Evolutionary conservation across 2,329 filamentous ascomycete genomes (phyloP), one percentile per base, ranked within the genome.

Genomic region (Talaromyces atroroseus): DNA sequence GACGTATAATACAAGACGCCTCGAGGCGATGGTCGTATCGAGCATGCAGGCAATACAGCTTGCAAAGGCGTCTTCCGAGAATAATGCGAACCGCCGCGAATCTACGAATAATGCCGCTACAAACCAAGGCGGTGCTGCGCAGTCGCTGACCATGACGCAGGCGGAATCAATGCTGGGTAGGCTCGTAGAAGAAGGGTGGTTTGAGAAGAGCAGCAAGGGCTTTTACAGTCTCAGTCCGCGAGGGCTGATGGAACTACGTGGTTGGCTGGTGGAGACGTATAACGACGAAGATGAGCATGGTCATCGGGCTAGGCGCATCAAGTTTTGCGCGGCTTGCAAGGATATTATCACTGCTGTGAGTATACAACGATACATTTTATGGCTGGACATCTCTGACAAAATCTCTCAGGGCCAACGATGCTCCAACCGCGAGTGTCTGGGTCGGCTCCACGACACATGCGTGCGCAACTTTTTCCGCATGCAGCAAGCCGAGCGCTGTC

Each of bases 251-350:
- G 94, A 99, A 76, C 75, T 99, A 57, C 81, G 87, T 57, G 80
- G 82, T 1, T 97, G 92, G 86, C 80, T 99, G 49, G 75, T 90
- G n/a, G 88, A 89, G 53, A 90, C 87, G 26, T 99, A 96, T 72
- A 97, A 99, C 67, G 89, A 95, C 55, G 74, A 80, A 0, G 81
- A 83, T 10, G 77, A 79, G 1, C 83, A 83, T 23, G 74, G 73
- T 1, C 71, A 67, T 10, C 60, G 63, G 54, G 84, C 82, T 78
- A 82, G 90, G 67, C 84, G 85, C 60, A 88, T 99, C 69, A 95
- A 94, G 74, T 84, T 86, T 60, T 99, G 94, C 69, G 83, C 88
- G 66, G 91, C 89, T 0, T 99, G 94, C 72, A 88, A 85, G 70
- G 91, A 96, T 62, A 87, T 97, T 60, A 83, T 97, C 42, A 99